phyloP scores from a whole-genome alignment of 129 eudicot species.

The Flaveria ramosissima region DNA sequence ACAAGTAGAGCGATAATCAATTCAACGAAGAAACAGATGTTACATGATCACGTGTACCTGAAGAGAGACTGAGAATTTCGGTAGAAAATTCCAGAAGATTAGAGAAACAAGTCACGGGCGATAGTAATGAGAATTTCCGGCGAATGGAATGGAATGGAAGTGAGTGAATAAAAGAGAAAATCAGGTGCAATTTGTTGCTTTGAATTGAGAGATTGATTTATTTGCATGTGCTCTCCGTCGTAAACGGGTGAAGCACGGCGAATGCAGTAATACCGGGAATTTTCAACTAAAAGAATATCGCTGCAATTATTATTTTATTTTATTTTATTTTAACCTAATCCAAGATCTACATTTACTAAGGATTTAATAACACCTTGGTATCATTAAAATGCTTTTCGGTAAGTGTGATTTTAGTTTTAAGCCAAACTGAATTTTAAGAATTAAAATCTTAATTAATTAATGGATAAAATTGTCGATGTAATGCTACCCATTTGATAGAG shows the following conservation, averaged over 20 bases:
- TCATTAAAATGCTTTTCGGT: too few species aligned
- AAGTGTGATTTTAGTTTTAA: too few species aligned
- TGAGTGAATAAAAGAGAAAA: conserved; percentile 5
- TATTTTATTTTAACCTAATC: too few species aligned
- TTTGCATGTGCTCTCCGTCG: conserved; percentile 32
- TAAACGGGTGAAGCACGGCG: conserved; percentile 12
- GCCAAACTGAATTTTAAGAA: too few species aligned
- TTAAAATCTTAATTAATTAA: too few species aligned
- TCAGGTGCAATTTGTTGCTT: neutral
- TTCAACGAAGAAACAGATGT: neutral
- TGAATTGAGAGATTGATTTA: conserved; percentile 1
- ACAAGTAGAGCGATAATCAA: neutral
- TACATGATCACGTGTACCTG: neutral
- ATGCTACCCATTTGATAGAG: too few species aligned
- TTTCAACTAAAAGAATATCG: neutral
- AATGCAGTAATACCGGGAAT: neutral
- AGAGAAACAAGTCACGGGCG: conserved; percentile 19
- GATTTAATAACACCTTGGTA: too few species aligned
- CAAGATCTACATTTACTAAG: too few species aligned
- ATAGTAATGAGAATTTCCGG: conserved; percentile 23
- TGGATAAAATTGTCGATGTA: too few species aligned
- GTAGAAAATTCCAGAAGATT: neutral
- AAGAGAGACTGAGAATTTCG: neutral
- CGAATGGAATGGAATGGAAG: neutral
- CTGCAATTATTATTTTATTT: neutral